phyloP scores from a whole-genome alignment of 1,284 basidiomycete genomes.

The Malassezia sp. region DNA sequence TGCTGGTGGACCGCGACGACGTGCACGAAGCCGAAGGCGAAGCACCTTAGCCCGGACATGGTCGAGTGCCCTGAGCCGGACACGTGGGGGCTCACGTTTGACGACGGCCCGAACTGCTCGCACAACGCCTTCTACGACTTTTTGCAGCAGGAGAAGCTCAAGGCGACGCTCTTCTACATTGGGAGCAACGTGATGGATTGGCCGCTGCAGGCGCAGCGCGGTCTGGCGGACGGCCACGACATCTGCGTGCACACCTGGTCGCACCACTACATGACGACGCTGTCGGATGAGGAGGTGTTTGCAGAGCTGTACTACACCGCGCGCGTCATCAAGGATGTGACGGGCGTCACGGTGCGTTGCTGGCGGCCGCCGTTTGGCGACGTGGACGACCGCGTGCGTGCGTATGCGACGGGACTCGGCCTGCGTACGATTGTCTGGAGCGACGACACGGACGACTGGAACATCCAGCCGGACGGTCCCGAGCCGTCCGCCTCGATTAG shows the following conservation, averaged over 20 bases:
- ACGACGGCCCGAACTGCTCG: conserved; percentile 50
- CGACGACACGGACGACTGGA: conserved; percentile 50
- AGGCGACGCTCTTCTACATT: conserved; percentile 51
- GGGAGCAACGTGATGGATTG: conserved; percentile 53
- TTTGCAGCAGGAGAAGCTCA: conserved; percentile 49
- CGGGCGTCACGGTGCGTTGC: conserved; percentile 51
- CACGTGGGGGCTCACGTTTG: conserved; percentile 52
- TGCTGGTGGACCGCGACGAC: conserved; percentile 38
- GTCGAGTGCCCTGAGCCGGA: conserved; percentile 48
- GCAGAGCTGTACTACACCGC: conserved; percentile 54
- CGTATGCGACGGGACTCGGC: conserved; percentile 50
- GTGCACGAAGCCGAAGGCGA: conserved; percentile 42
- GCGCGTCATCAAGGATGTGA: conserved; percentile 50
- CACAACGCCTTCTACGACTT: conserved; percentile 53
- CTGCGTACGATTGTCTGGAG: conserved; percentile 51
- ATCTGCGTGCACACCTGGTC: conserved; percentile 47
- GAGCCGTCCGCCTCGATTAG: conserved; percentile 46
- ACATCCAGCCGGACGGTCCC: conserved; percentile 41
- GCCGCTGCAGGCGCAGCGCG: conserved; percentile 52
- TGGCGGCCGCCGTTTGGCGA: conserved; percentile 52
- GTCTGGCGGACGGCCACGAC: conserved; percentile 39
- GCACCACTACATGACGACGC: conserved; percentile 51
- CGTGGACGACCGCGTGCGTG: conserved; percentile 52
- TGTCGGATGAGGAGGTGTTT: conserved; percentile 51
- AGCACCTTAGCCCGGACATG: conserved; percentile 46